These are phyloP conservation scores for Metschnikowia continentalis DNA, from an alignment of 805 yeast genomes.

Conservation along the genomic window DNA sequence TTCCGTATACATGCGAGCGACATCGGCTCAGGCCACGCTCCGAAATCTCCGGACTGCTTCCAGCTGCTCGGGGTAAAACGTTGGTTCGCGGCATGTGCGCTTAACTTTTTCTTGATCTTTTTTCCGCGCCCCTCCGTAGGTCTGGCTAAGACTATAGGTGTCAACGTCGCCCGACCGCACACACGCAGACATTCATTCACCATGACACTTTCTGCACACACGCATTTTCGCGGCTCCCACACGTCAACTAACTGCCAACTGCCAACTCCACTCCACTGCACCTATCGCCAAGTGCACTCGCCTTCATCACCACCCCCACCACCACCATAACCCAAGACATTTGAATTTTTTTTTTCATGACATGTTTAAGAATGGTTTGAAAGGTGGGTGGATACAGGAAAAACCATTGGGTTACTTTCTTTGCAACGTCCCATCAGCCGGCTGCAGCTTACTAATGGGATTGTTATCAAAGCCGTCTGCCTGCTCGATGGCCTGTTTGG, in stretches of 20 bases:
- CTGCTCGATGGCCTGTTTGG: not conserved
- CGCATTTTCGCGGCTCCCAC: too few species aligned
- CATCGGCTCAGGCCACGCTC: not conserved
- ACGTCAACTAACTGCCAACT: too few species aligned
- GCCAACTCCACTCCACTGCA: too few species aligned
- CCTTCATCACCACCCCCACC: not conserved
- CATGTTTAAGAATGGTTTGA: too few species aligned
- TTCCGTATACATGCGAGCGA: not conserved
- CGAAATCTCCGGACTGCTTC: not conserved
- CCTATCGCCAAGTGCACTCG: not conserved
- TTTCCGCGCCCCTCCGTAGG: not conserved
- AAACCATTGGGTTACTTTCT: too few species aligned
- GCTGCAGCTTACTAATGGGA: too few species aligned
- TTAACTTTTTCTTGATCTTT: constrained; percentile 1
- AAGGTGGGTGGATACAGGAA: too few species aligned
- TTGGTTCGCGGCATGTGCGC: constrained; percentile 1
- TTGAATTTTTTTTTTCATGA: too few species aligned
- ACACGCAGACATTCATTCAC: not conserved
- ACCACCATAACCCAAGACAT: too few species aligned
- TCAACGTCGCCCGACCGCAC: not conserved
- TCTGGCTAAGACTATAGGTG: not conserved
- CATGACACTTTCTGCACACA: not conserved
- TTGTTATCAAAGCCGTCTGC: not conserved
- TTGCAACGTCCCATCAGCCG: too few species aligned
- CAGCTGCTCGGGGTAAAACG: not conserved